Conservation (phyloP, 140 eudicot species). For the Flaveria floridana region DNA sequence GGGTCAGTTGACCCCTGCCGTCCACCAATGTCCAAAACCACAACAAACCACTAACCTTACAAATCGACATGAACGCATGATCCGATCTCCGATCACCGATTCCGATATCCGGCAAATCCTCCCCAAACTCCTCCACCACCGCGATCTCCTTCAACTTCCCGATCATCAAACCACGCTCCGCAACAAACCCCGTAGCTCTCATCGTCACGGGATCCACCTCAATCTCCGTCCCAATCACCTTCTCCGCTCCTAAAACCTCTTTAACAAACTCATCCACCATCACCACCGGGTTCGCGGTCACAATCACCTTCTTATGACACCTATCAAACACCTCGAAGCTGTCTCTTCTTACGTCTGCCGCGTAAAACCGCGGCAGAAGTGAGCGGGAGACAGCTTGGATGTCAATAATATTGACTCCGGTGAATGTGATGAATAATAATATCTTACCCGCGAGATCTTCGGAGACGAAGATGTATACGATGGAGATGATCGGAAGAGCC, state of each 20-base stretch:
- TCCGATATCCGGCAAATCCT: slow-evolving; percentile 73
- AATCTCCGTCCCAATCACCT: slow-evolving; percentile 76
- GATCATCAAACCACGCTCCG: slow-evolving; percentile 67
- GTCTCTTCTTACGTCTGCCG: slow-evolving; percentile 65
- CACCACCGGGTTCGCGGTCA: slow-evolving; percentile 85
- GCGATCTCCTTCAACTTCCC: slow-evolving; percentile 64
- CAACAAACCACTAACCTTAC: slow-evolving; percentile 56
- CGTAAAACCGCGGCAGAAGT: slow-evolving; percentile 70
- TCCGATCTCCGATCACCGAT: slow-evolving; percentile 81
- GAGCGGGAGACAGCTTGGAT: slow-evolving; percentile 67
- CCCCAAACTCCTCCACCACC: slow-evolving; percentile 63
- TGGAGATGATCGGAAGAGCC: slow-evolving; percentile 55
- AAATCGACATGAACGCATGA: slow-evolving; percentile 81
- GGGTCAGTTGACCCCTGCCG: too few species aligned
- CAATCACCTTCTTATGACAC: slow-evolving; percentile 64
- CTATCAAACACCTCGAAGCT: slow-evolving; percentile 62
- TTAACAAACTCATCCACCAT: slow-evolving; percentile 85
- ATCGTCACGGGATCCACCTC: slow-evolving; percentile 72
- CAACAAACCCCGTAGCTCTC: slow-evolving; percentile 80
- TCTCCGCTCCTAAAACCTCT: slow-evolving; percentile 83
- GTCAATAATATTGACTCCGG: slow-evolving; percentile 54
- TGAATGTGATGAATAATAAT: slow-evolving; percentile 60
- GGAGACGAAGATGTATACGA: slow-evolving; percentile 64
- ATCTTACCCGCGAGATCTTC: slow-evolving; percentile 68
- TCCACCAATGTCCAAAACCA: too few species aligned